Percentiles rank a stretch among this genome's conserved stretches.
phyloP scores from a whole-genome alignment of 306 rosid genomes.

The Mucuna pruriens region DNA sequence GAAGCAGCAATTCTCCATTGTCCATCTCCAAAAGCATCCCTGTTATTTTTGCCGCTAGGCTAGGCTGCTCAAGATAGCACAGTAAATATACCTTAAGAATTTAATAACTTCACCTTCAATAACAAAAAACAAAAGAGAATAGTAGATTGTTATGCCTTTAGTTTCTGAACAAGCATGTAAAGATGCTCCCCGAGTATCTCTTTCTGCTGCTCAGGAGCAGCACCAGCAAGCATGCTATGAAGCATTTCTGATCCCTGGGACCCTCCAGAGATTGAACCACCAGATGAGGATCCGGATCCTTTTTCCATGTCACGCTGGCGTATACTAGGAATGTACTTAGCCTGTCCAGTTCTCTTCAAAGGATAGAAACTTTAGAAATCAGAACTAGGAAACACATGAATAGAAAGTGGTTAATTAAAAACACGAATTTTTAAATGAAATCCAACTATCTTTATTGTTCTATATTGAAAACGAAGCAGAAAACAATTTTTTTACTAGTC shows the following conservation, averaged over 20 bases:
- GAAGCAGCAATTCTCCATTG: constrained; percentile 74
- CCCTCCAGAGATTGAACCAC: constrained; percentile 56
- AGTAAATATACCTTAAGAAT: constrained; percentile 1
- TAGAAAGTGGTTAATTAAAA: background rate
- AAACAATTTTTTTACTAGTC: background rate
- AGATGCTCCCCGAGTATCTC: constrained; percentile 82
- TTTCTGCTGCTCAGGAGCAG: constrained; percentile 79
- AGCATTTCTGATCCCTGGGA: constrained; percentile 65
- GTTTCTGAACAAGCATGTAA: constrained; percentile 65
- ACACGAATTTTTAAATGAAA: background rate
- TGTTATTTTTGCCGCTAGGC: constrained; percentile 77
- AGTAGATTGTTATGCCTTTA: constrained; percentile 54
- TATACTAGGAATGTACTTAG: constrained; percentile 57
- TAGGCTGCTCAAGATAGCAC: constrained; percentile 60
- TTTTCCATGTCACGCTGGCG: constrained; percentile 57
- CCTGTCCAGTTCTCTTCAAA: constrained; percentile 59
- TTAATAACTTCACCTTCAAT: constrained; percentile 10
- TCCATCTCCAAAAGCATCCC: constrained; percentile 99
- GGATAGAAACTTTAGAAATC: constrained; percentile 27
- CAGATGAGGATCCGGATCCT: constrained; percentile 60
- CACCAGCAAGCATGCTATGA: constrained; percentile 78
- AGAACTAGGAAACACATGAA: constrained; percentile 20
- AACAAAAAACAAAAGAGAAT: background rate
- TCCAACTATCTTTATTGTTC: constrained; percentile 6
- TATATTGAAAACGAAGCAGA: constrained; percentile 5